These are phyloP conservation scores for Epichloe coenophiala DNA, from an alignment of 2,329 filamentous ascomycete genomes.

Conservation along the genomic window DNA sequence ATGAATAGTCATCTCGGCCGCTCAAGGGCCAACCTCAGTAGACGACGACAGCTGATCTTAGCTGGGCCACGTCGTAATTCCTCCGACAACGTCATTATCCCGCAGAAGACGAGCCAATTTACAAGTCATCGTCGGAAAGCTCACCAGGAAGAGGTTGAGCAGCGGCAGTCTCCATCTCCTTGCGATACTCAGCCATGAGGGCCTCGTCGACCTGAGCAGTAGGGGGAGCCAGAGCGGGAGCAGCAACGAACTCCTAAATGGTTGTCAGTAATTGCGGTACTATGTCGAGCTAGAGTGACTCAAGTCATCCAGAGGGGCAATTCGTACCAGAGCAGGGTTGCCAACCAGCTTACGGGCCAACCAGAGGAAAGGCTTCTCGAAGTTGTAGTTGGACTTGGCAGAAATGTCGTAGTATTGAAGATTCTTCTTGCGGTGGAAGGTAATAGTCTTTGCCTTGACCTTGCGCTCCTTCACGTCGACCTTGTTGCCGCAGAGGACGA, in stretches of 20 bases:
- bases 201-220: conserved; percentile 79
- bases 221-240: conserved; percentile 84
- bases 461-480: conserved; percentile 99
- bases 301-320: not conserved
- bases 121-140: conserved; percentile 64
- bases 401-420: conserved; percentile 99
- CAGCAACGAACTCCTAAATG: conserved; percentile 83
- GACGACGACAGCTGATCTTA: conserved; percentile 9
- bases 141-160: conserved; percentile 83
- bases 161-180: conserved; percentile 77
- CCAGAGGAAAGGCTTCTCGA: conserved; percentile 99
- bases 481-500: conserved; percentile 98
- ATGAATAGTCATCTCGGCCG: conserved; percentile 25
- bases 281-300: not conserved
- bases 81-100: conserved; percentile 6
- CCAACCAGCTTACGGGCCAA: conserved; percentile 96
- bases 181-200: conserved; percentile 67
- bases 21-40: conserved; percentile 16
- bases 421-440: conserved; percentile 99
- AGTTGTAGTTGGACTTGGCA: conserved; percentile 99
- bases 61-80: conserved; percentile 13
- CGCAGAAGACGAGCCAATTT: conserved; percentile 22
- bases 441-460: conserved; percentile 99
- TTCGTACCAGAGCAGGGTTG: conserved; percentile 45
- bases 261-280: conserved; percentile 14